Conservation (phyloP, 805 yeast genomes). For the Candida endomychidarum region DNA sequence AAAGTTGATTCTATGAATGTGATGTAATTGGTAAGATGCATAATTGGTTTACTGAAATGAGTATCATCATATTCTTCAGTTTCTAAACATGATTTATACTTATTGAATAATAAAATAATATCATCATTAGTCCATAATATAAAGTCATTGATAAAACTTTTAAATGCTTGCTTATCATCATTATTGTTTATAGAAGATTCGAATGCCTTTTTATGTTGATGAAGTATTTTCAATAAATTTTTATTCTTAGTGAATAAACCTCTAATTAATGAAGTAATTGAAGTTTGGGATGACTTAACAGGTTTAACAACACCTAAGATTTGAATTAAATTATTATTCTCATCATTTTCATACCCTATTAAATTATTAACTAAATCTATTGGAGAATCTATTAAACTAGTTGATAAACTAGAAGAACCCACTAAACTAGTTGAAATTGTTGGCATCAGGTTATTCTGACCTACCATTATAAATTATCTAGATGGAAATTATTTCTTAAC, state of each 20-base stretch:
- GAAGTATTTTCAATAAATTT: constrained; percentile 13
- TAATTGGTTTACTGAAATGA: constrained; percentile 29
- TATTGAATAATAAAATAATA: constrained; percentile 34
- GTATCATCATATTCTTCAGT: constrained; percentile 17
- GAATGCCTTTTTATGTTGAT: constrained; percentile 3
- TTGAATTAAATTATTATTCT: constrained; percentile 36
- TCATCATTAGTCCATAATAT: constrained; percentile 39
- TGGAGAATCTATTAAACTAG: constrained; percentile 10
- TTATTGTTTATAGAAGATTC: constrained; percentile 13
- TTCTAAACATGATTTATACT: constrained; percentile 22
- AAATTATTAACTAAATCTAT: constrained; percentile 17
- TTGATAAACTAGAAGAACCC: neutral
- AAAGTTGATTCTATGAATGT: constrained; percentile 26
- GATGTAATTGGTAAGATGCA: constrained; percentile 30
- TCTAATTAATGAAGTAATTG: constrained; percentile 33
- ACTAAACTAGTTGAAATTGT: constrained; percentile 4
- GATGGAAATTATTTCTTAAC: too few species aligned
- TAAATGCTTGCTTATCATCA: constrained; percentile 29
- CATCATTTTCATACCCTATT: constrained; percentile 25
- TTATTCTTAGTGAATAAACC: constrained; percentile 42
- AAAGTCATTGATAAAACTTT: constrained; percentile 38
- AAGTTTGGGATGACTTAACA: constrained; percentile 22
- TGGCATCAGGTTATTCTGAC: constrained; percentile 1
- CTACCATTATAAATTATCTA: neutral
- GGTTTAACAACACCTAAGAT: constrained; percentile 36